Percentiles rank a stretch among this genome's conserved stretches.
phyloP scores from a whole-genome alignment of 2,329 filamentous ascomycete genomes.

The Penicillium glabrum region DNA sequence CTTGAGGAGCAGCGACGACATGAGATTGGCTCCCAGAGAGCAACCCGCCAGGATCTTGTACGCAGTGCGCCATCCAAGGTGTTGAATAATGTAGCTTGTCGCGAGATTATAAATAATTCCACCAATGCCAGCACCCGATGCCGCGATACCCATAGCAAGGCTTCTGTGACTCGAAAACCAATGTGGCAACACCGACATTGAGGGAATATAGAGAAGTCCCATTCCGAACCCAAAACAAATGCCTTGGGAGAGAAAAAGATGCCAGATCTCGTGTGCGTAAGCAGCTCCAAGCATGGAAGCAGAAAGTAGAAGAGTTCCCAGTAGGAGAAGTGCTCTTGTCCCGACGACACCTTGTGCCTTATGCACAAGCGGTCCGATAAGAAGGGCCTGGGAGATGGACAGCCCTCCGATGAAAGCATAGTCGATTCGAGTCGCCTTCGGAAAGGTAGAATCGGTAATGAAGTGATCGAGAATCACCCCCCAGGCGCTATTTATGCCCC shows the following conservation, averaged over 20 bases:
- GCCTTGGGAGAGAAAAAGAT: conserved; percentile 44
- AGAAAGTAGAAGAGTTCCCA: conserved; percentile 34
- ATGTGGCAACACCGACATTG: conserved; percentile 39
- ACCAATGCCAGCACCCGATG: conserved; percentile 43
- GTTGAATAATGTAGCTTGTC: conserved; percentile 39
- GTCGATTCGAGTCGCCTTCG: conserved; percentile 23
- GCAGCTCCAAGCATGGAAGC: conserved; percentile 38
- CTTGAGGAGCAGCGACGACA: not conserved
- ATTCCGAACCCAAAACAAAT: conserved; percentile 42
- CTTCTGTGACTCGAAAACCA: conserved; percentile 44
- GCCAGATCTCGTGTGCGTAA: conserved; percentile 40
- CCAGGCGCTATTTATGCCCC: conserved; percentile 24
- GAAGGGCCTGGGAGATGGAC: conserved; percentile 25
- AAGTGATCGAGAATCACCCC: conserved; percentile 47
- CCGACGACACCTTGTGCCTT: conserved; percentile 25
- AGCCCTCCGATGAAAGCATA: conserved; percentile 34
- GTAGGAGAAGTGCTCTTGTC: conserved; percentile 26
- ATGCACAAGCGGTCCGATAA: conserved; percentile 23
- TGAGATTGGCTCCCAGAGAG: conserved; percentile 38
- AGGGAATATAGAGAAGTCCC: conserved; percentile 42
- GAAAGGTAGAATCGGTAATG: conserved; percentile 31
- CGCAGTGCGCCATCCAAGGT: conserved; percentile 40
- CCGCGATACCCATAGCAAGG: conserved; percentile 43
- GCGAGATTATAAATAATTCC: conserved; percentile 38
- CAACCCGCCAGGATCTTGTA: conserved; percentile 37